These are phyloP conservation scores for Nakazawaea anatomiae DNA, from an alignment of 805 yeast genomes.

Conservation along the genomic window DNA sequence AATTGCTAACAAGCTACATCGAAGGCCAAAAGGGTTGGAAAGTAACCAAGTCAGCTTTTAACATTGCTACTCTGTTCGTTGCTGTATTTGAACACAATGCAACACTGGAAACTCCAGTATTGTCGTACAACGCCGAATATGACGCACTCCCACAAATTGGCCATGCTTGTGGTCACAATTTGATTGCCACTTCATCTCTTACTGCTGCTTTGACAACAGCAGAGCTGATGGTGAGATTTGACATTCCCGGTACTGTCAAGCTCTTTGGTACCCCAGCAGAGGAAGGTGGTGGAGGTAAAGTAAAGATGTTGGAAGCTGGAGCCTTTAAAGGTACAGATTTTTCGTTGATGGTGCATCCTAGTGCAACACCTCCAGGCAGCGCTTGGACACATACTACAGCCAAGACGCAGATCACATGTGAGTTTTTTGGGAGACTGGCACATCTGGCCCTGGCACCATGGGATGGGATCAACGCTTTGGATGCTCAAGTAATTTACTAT, in stretches of 20 bases:
- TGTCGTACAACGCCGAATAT: conserved; percentile 21
- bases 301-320: conserved; percentile 19
- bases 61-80: conserved; percentile 19
- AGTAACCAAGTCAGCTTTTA: conserved; percentile 19
- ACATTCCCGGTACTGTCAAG: conserved; percentile 21
- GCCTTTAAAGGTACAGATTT: conserved; percentile 19
- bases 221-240: conserved; percentile 16
- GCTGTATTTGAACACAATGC: conserved; percentile 13
- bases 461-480: conserved; percentile 24
- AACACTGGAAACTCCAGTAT: conserved; percentile 13
- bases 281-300: conserved; percentile 24
- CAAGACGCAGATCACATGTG: conserved; percentile 12
- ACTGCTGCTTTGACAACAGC: conserved; percentile 16
- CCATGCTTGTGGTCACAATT: conserved; percentile 26
- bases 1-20: conserved; percentile 16
- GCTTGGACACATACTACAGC: conserved; percentile 17
- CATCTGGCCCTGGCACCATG: conserved; percentile 25
- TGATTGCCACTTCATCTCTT: conserved; percentile 20
- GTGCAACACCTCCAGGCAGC: conserved; percentile 12
- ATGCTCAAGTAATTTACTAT: conserved; percentile 21
- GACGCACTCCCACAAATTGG: conserved; percentile 25
- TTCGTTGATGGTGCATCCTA: conserved; percentile 23
- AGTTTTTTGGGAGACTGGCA: conserved; percentile 21
- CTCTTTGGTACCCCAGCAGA: conserved; percentile 25
- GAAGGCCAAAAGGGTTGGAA: conserved; percentile 18